Evolutionary conservation across 2,329 filamentous ascomycete species (phyloP).

Genomic region (Bipolaris gigantea): DNA sequence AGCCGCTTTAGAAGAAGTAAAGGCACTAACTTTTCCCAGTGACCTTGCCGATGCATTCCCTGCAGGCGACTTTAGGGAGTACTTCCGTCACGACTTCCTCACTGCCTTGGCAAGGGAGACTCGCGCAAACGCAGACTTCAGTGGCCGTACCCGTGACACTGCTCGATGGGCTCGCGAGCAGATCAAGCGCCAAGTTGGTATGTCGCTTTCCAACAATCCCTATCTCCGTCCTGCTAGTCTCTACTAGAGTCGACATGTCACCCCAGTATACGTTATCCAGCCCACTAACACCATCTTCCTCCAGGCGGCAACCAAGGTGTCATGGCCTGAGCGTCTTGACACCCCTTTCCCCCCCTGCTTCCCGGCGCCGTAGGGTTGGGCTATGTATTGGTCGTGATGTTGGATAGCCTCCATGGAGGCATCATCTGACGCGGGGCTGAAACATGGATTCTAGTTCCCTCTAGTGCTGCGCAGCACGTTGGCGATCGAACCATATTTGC

Average conservation of each 20-base stretch:
- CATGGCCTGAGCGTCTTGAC: conserved; percentile 37
- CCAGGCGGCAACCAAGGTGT: conserved; percentile 42
- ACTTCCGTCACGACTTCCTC: conserved; percentile 90
- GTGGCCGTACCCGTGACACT: conserved; percentile 83
- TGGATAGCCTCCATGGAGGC: conserved; percentile 16
- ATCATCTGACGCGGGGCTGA: conserved; percentile 22
- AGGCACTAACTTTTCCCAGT: conserved; percentile 56
- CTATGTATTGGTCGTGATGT: conserved; percentile 18
- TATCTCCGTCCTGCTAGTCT: conserved; percentile 10
- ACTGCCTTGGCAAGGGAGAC: conserved; percentile 89
- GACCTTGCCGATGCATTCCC: conserved; percentile 94
- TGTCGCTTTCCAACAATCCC: conserved; percentile 21
- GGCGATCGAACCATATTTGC: conserved; percentile 1
- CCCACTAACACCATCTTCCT: conserved; percentile 23
- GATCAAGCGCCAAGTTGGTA: conserved; percentile 81
- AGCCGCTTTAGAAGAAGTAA: conserved; percentile 6
- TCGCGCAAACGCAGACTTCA: conserved; percentile 84
- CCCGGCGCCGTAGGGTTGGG: conserved; percentile 17
- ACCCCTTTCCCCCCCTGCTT: conserved; percentile 7
- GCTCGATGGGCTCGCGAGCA: conserved; percentile 97
- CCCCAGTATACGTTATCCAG: conserved; percentile 20
- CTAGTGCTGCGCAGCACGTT: conserved; percentile 1
- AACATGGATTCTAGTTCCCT: conserved; percentile 5
- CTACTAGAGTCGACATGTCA: not conserved
- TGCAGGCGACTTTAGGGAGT: conserved; percentile 78